A percentile compares a stretch with the other conserved stretches of the same genome.
These are phyloP conservation scores for Ramalina intermedia DNA, from an alignment of 495 filamentous ascomycete genomes.

Conservation along the genomic window DNA sequence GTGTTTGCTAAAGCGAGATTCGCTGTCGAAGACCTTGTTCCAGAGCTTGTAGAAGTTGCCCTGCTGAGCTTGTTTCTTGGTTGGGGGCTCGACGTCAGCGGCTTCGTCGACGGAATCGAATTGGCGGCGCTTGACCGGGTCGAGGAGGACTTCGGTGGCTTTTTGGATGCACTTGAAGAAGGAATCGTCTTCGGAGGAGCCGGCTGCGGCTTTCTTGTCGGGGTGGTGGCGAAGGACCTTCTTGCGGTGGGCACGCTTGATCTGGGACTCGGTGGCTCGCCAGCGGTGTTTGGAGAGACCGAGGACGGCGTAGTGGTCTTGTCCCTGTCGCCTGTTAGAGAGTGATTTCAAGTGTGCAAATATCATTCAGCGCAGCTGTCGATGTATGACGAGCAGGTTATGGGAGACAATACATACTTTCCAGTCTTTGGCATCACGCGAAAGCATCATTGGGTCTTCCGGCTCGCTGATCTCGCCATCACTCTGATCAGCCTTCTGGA, in stretches of 20 bases:
- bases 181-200: conserved; percentile 78
- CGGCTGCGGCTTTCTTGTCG: conserved; percentile 91
- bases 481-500: conserved; percentile 89
- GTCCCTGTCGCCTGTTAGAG: conserved; percentile 35
- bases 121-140: conserved; percentile 85
- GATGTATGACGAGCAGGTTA: background rate
- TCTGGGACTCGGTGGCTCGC: conserved; percentile 88
- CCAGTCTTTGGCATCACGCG: conserved; percentile 96
- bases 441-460: conserved; percentile 81
- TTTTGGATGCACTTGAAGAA: conserved; percentile 99
- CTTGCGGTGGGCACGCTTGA: conserved; percentile 96
- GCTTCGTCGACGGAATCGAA: conserved; percentile 92
- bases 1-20: conserved; percentile 79
- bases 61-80: conserved; percentile 73
- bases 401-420: conserved; percentile 47
- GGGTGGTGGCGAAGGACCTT: conserved; percentile 98
- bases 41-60: conserved; percentile 92
- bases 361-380: background rate
- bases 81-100: conserved; percentile 79
- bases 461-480: conserved; percentile 80
- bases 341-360: background rate
- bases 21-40: conserved; percentile 71
- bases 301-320: conserved; percentile 97
- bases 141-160: conserved; percentile 81
- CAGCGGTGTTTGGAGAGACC: conserved; percentile 84